phyloP scores from a whole-genome alignment of 176 grass and related monocot genomes.

The Echinochloa phyllopogon region DNA sequence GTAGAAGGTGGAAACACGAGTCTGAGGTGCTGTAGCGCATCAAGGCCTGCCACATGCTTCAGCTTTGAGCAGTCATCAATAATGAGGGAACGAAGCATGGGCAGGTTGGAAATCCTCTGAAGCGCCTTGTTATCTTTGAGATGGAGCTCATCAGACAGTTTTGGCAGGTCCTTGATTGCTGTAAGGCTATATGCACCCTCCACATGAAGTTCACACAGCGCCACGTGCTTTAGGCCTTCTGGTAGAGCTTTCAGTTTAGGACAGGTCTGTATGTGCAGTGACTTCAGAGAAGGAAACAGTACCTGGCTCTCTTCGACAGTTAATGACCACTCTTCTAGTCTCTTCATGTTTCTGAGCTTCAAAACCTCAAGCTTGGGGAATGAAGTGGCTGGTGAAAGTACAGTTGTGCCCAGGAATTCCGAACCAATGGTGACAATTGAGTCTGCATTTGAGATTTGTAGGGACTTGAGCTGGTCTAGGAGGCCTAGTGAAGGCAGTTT shows the following conservation, averaged over 20 bases:
- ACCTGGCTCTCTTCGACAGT: conserved; percentile 44
- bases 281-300: conserved; percentile 69
- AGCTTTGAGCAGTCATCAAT: conserved; percentile 69
- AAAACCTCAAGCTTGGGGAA: conserved; percentile 77
- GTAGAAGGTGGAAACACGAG: conserved; percentile 70
- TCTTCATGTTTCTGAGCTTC: conserved; percentile 67
- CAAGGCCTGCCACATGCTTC: conserved; percentile 68
- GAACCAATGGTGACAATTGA: conserved; percentile 64
- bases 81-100: conserved; percentile 43
- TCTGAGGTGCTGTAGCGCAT: conserved; percentile 54
- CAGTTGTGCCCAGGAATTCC: conserved; percentile 63
- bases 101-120: conserved; percentile 59
- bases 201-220: conserved; percentile 51
- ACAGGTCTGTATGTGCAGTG: conserved; percentile 65
- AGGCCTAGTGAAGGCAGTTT: conserved; percentile 69
- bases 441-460: conserved; percentile 64
- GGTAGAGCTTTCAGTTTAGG: conserved; percentile 84
- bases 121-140: conserved; percentile 72
- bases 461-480: conserved; percentile 65
- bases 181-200: conserved; percentile 57
- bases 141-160: conserved; percentile 53
- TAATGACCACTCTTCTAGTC: conserved; percentile 76
- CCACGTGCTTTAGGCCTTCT: conserved; percentile 55
- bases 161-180: conserved; percentile 69
- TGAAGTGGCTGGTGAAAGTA: conserved; percentile 42